Evolutionary conservation across 192 early-diverging fungal species (phyloP).

Genomic region (Chytriomyces hyalinus): DNA sequence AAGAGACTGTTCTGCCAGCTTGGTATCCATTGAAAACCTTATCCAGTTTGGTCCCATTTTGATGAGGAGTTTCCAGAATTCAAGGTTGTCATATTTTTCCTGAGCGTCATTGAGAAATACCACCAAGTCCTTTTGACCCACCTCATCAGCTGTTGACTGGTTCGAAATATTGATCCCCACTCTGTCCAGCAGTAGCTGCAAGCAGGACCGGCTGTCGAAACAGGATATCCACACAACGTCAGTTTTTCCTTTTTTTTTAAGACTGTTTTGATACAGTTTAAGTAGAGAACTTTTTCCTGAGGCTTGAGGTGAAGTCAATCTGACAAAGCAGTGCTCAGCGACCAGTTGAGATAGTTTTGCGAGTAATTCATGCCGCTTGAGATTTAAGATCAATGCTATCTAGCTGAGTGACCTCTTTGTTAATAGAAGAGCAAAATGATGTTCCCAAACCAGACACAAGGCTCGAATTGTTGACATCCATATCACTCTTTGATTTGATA

Average conservation of each 20-base stretch:
- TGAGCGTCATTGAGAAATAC: conserved; percentile 41
- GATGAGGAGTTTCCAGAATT: conserved; percentile 28
- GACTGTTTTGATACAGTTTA: conserved; percentile 8
- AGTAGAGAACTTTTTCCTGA: conserved; percentile 29
- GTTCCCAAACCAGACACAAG: background rate
- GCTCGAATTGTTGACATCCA: background rate
- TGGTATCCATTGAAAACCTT: conserved; percentile 19
- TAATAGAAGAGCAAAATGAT: background rate
- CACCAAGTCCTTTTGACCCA: background rate
- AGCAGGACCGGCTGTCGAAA: background rate
- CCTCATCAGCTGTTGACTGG: background rate
- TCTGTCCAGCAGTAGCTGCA: background rate
- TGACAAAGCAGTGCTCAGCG: conserved; percentile 1
- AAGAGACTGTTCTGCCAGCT: background rate
- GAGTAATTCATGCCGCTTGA: background rate
- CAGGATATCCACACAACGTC: conserved; percentile 13
- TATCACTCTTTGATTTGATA: background rate
- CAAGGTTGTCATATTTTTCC: conserved; percentile 18
- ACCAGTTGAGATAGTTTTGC: conserved; percentile 6
- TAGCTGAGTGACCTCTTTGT: background rate
- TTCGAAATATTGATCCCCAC: conserved; percentile 3
- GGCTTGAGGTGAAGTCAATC: conserved; percentile 13
- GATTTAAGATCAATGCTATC: conserved; percentile 17
- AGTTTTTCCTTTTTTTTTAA: background rate
- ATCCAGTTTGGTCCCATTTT: conserved; percentile 25